Evolutionary conservation across 2,329 filamentous ascomycete genomes (phyloP).

Genomic region (Scytalidium lignicola): DNA sequence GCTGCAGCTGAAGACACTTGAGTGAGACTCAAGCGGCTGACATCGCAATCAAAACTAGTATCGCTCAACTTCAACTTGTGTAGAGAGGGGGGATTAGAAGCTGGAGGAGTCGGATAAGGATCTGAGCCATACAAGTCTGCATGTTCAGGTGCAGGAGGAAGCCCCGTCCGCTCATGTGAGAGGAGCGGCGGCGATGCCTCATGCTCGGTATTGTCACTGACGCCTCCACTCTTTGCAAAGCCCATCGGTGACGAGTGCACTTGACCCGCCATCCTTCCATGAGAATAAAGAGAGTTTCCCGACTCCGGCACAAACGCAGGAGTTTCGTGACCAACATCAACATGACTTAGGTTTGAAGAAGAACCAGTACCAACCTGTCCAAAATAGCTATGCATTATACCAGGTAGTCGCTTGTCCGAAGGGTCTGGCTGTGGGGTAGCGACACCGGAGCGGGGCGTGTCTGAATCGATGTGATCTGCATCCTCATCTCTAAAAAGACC

Average conservation of each 20-base stretch:
- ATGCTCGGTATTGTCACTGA: conserved; percentile 16
- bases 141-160: conserved; percentile 17
- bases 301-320: conserved; percentile 16
- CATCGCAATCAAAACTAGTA: conserved; percentile 33
- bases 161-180: conserved; percentile 17
- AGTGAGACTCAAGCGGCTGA: conserved; percentile 30
- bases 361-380: conserved; percentile 95
- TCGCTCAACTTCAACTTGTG: conserved; percentile 38
- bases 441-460: conserved; percentile 84
- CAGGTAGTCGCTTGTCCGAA: conserved; percentile 89
- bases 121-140: conserved; percentile 21
- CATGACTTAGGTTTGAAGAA: conserved; percentile 38
- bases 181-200: conserved; percentile 16
- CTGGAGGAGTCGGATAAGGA: conserved; percentile 54
- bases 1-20: conserved; percentile 20
- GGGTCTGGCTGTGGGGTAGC: conserved; percentile 91
- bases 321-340: conserved; percentile 25
- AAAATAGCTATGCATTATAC: conserved; percentile 94
- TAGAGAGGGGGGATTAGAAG: conserved; percentile 42
- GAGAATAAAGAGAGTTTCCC: conserved; percentile 15
- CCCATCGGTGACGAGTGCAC: conserved; percentile 19
- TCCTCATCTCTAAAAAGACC: conserved; percentile 53
- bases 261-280: conserved; percentile 15
- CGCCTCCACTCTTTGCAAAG: conserved; percentile 20
- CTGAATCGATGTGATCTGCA: conserved; percentile 73